phyloP scores from a whole-genome alignment of 345 rosid genomes.

The Eucalyptus sp. region DNA sequence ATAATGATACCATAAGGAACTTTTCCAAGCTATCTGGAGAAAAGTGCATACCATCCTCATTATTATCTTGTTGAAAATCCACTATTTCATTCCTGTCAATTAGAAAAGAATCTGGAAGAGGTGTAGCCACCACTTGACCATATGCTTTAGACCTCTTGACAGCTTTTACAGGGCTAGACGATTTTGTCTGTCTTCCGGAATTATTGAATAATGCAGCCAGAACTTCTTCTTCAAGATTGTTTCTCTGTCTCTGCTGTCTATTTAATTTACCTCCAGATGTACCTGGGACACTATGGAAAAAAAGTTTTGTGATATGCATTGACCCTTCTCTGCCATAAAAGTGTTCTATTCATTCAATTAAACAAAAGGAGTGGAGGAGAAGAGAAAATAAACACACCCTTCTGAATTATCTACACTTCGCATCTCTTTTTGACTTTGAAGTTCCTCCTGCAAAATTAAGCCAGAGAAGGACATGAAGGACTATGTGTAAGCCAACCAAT shows the following conservation, averaged over 20 bases:
- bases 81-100: neutral
- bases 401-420: neutral
- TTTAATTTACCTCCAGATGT: neutral
- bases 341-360: neutral
- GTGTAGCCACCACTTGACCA: slow-evolving; percentile 20
- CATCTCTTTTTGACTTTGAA: neutral
- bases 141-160: slow-evolving; percentile 9
- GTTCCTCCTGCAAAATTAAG: neutral
- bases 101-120: slow-evolving; percentile 7
- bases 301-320: neutral
- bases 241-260: slow-evolving; percentile 3
- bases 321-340: neutral
- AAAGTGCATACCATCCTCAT: slow-evolving; percentile 5
- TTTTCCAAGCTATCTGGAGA: neutral
- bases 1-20: neutral
- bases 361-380: neutral
- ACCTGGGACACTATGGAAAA: neutral
- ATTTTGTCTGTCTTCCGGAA: slow-evolving; percentile 11
- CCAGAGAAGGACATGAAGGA: neutral
- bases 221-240: slow-evolving; percentile 21
- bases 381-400: neutral
- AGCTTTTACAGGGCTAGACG: neutral
- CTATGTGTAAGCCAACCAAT: neutral
- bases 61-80: neutral
- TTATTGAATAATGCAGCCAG: slow-evolving; percentile 18